Evolutionary conservation across 2,329 filamentous ascomycete genomes (phyloP).

Genomic region (Penicillium sclerotiorum): DNA sequence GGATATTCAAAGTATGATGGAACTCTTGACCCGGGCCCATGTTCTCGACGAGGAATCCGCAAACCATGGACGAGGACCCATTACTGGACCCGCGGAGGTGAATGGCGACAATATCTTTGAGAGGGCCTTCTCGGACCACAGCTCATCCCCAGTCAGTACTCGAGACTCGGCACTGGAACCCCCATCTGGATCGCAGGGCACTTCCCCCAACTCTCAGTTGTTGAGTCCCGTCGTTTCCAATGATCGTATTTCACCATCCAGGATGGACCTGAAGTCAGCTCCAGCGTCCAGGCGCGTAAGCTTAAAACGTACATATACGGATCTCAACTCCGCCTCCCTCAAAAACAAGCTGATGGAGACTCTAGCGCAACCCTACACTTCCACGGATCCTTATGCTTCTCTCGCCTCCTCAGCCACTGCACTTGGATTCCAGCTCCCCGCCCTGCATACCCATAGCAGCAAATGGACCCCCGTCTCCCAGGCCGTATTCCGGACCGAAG

Average conservation of each 20-base stretch:
- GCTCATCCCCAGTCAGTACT: constrained; percentile 21
- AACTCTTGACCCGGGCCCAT: constrained; percentile 79
- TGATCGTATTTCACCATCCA: constrained; percentile 35
- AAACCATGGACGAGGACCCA: constrained; percentile 60
- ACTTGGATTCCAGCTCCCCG: constrained; percentile 49
- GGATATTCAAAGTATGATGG: constrained; percentile 88
- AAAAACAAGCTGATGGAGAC: constrained; percentile 85
- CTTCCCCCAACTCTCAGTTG: constrained; percentile 26
- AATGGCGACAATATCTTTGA: constrained; percentile 83
- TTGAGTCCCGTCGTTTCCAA: constrained; percentile 33
- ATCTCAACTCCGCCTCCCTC: constrained; percentile 71
- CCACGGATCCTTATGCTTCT: constrained; percentile 51
- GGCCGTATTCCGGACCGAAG: constrained; percentile 96
- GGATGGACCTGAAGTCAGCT: constrained; percentile 41
- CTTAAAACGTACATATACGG: constrained; percentile 85
- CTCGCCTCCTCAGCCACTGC: constrained; percentile 38
- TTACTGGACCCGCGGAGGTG: constrained; percentile 77
- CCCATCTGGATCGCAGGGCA: constrained; percentile 17
- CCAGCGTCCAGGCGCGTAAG: constrained; percentile 65
- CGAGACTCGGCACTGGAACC: constrained; percentile 24
- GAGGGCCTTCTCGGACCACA: constrained; percentile 65
- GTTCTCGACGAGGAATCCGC: constrained; percentile 64
- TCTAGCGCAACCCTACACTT: constrained; percentile 77
- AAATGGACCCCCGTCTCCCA: constrained; percentile 90
- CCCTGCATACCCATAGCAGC: constrained; percentile 84